Base-by-base conservation (phyloP, 2,329 filamentous ascomycete species). In the Blastomyces emzantsi region DNA sequence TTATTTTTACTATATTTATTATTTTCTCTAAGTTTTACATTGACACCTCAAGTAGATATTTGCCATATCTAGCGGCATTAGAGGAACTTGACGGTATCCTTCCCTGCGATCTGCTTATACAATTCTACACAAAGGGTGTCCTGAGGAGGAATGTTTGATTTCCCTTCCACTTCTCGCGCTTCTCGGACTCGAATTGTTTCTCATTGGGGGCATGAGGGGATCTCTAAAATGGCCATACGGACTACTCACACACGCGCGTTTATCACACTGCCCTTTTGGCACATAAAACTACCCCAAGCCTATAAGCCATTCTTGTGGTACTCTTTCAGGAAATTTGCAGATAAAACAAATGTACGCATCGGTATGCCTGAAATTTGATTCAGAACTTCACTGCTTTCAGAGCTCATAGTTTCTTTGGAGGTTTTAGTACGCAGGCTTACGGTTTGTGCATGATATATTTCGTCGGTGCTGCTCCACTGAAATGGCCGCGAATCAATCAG, bases 21-120 rank as follows among this genome's bases (percentile, higher is more conserved):
- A 49, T 9, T 52, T 63, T 62, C 62, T 59, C 7, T 30, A 30
- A 55, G 62, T 25, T 49, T 0, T 60, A n/a, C 55, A 61, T 36
- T 45, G 17, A 49, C 8, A 58, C 25, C 30, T 52, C 64, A 13
- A 62, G 47, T 58, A 33, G 62, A 55, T 30, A 41, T 43, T 65
- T 30, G 15, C 33, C 28, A 8, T 39, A 1, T n/a, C 45, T 36
- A 71, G 71, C 65, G 17, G 64, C 68, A 22, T 67, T 78, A 0
- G 69, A 76, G n/a, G n/a, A n/a, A n/a, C n/a, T n/a, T n/a, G n/a
- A n/a, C n/a, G 63, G 66, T 43, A 70, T 77, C 11, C 63, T 61
- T 13, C 52, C 65, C 13, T 64, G 64, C 1, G 72, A 71, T 1
- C 70, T 65, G 13, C 74, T 45, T n/a, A n/a, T 0, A 5, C 72